Base-by-base conservation (phyloP, 2,329 filamentous ascomycete genomes). In the Colletotrichum karsti region DNA sequence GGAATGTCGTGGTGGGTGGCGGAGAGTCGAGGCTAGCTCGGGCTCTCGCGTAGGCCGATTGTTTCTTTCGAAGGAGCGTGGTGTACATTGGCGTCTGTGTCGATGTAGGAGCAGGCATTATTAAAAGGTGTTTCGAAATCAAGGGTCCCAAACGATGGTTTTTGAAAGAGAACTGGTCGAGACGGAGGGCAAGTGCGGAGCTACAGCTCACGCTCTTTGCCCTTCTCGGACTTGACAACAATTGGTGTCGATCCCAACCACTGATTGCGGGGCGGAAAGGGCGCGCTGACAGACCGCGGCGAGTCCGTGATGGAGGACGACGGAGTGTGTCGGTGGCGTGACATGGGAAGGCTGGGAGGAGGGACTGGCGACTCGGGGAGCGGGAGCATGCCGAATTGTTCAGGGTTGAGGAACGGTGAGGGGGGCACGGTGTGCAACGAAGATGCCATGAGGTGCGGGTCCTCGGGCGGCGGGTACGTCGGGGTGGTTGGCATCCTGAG, bases 401-500 rank as follows among this genome's bases (percentile, higher is more conserved):
- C 81, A 15, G 83, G 77, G 58, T 77, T 75, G 67, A 83, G 77
- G 72, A 83, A 85, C 54, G 82, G 83, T 50, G 85, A 85, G 15
- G 82, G 80, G 15, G 82, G 80, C 56, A 79, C 77, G 64, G 77
- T 75, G 61, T 78, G 74, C 58, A 80, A 75, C 42, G 81, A 76
- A 57, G 79, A 72, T 54, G 81, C 79, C 55, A 78, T 74, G 67
- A 75, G 56, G 48, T 53, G 48, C 48, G 80, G 73, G 66, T 83
- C 80, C 71, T 85, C 81, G 64, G 81, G 78, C 64, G 83, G 80
- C 70, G 82, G 80, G 72, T 82, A 82, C 63, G 78, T 78, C 70
- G 82, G 80, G 69, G 82, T 82, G 70, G 80, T 82, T 75, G 81
- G 82, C 74, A 77, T 85, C 85, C 85, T 88, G 84, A 78, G 81